These are phyloP conservation scores for Circinella umbellata DNA, from an alignment of 371 early-diverging fungal species.

Conservation along the genomic window DNA sequence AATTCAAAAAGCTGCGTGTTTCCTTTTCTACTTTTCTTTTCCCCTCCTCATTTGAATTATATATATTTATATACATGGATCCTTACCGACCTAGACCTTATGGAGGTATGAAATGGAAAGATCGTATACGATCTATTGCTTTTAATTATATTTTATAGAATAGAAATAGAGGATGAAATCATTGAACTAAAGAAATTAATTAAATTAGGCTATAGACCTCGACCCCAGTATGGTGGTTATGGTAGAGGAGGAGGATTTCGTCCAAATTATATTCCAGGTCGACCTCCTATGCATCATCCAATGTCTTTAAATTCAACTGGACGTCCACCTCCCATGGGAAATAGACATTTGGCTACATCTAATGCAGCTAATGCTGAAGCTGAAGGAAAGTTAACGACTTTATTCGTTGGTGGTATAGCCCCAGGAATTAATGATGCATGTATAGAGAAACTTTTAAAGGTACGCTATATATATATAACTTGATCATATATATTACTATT, in stretches of 20 bases:
- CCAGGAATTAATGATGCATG: conserved; percentile 72
- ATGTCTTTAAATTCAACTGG: background rate
- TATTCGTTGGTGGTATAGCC: conserved; percentile 81
- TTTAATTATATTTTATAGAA: too few species aligned
- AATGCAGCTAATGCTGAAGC: conserved; percentile 4
- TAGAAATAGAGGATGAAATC: background rate
- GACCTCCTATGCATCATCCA: conserved; percentile 10
- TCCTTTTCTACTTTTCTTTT: background rate
- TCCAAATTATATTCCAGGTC: conserved; percentile 10
- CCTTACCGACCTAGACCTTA: conserved; percentile 27
- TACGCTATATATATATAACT: background rate
- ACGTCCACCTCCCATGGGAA: background rate
- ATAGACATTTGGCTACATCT: background rate
- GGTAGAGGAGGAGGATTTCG: conserved; percentile 20
- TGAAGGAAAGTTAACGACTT: conserved; percentile 67
- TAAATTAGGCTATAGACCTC: conserved; percentile 2
- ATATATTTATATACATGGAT: conserved; percentile 11
- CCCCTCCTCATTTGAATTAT: too few species aligned
- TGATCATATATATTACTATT: too few species aligned
- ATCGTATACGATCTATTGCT: too few species aligned
- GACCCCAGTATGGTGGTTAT: conserved; percentile 15
- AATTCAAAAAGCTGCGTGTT: too few species aligned
- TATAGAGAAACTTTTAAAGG: conserved; percentile 74
- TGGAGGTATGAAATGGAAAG: conserved; percentile 10
- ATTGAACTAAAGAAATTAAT: background rate